Conservation (phyloP, 2,329 filamentous ascomycete genomes). For the Hyphodiscus sp. region DNA sequence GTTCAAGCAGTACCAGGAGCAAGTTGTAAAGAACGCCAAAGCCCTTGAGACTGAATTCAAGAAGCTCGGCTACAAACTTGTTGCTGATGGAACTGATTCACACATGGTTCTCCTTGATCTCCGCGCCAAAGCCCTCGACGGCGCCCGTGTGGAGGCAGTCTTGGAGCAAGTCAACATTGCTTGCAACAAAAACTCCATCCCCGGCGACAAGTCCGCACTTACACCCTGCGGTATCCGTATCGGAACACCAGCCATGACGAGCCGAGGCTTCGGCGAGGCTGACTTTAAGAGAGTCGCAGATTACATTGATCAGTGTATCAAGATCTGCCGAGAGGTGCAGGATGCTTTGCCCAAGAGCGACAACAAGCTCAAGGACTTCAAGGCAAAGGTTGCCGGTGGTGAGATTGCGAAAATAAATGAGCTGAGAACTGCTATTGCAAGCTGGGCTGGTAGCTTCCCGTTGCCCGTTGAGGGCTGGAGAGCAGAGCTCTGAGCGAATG, state of each 20-base stretch:
- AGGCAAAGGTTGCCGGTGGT: conserved; percentile 77
- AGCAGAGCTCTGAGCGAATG: conserved; percentile 4
- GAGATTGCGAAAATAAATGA: conserved; percentile 75
- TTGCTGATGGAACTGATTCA: conserved; percentile 92
- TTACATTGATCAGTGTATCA: conserved; percentile 87
- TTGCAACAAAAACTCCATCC: conserved; percentile 99
- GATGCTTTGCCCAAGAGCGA: conserved; percentile 82
- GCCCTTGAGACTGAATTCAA: conserved; percentile 79
- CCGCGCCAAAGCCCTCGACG: conserved; percentile 79
- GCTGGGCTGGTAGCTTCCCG: conserved; percentile 85
- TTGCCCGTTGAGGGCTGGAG: conserved; percentile 77
- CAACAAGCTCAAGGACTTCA: conserved; percentile 99
- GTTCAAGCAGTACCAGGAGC: conserved; percentile 90
- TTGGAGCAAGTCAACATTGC: conserved; percentile 98
- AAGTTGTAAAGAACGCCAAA: conserved; percentile 91
- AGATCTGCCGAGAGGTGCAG: conserved; percentile 86
- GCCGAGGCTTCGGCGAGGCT: conserved; percentile 82
- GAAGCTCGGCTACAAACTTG: conserved; percentile 85
- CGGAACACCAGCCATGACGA: conserved; percentile 95
- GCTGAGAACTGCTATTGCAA: conserved; percentile 82
- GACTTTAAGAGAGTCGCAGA: conserved; percentile 86
- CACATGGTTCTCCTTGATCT: conserved; percentile 96
- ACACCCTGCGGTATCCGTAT: conserved; percentile 94
- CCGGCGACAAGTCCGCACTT: conserved; percentile 93
- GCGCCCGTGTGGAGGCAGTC: conserved; percentile 90